phyloP scores from a whole-genome alignment of 495 filamentous ascomycete species.

The Aspergillus cristatus region DNA sequence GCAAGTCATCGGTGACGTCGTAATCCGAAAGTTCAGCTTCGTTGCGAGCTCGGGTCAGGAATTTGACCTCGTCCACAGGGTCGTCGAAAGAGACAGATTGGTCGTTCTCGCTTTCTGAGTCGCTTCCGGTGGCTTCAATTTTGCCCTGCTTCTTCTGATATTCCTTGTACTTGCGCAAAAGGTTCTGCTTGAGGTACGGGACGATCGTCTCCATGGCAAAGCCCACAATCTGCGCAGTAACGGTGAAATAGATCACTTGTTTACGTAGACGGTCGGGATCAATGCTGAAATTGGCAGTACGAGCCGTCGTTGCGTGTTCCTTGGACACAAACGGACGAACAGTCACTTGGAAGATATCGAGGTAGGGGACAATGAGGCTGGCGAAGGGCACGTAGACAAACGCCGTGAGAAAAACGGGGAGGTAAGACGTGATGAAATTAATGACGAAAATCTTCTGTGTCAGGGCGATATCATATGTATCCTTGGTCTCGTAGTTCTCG shows the following conservation, averaged over 20 bases:
- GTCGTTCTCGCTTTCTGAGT: slow-evolving; percentile 14
- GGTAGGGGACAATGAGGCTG: slow-evolving; percentile 73
- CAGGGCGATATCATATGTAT: slow-evolving; percentile 69
- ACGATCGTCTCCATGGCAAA: slow-evolving; percentile 80
- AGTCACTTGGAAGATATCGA: slow-evolving; percentile 76
- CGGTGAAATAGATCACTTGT: slow-evolving; percentile 94
- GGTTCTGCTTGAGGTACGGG: slow-evolving; percentile 70
- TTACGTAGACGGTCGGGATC: slow-evolving; percentile 78
- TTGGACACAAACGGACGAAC: slow-evolving; percentile 64
- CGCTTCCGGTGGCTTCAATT: too few species aligned
- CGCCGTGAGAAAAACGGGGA: slow-evolving; percentile 84
- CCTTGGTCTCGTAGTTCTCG: slow-evolving; percentile 87
- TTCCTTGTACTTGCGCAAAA: slow-evolving; percentile 64
- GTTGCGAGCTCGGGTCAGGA: slow-evolving; percentile 70
- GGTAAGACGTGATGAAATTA: slow-evolving; percentile 96
- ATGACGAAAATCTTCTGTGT: slow-evolving; percentile 89
- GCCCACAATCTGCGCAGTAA: slow-evolving; percentile 88
- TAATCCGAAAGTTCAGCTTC: slow-evolving; percentile 83
- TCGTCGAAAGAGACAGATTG: slow-evolving; percentile 32
- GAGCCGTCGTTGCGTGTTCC: slow-evolving; percentile 51
- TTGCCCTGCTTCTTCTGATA: slow-evolving; percentile 26
- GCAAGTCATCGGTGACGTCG: slow-evolving; percentile 77
- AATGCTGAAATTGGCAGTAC: slow-evolving; percentile 57
- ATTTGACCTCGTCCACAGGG: slow-evolving; percentile 61
- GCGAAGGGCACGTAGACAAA: slow-evolving; percentile 97